A percentile compares a stretch with the other conserved stretches of the same genome.
Conservation (phyloP, 768 basidiomycete genomes). For the Gymnopilus junonius region DNA sequence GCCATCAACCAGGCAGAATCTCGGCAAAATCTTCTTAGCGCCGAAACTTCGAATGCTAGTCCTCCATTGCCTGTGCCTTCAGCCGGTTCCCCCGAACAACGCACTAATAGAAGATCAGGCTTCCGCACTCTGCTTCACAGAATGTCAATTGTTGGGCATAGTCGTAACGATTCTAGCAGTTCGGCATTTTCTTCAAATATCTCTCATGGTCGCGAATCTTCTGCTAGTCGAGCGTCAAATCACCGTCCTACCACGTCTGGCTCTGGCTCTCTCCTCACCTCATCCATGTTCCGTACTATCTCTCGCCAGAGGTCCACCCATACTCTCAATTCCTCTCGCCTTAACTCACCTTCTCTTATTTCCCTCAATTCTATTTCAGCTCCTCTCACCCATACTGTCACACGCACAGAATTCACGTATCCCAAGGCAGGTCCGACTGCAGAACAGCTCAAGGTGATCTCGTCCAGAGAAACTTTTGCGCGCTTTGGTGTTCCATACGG, state of each 20-base stretch:
- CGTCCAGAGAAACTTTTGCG: constrained; percentile 65
- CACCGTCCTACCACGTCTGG: constrained; percentile 37
- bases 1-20: constrained; percentile 35
- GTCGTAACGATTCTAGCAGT: constrained; percentile 33
- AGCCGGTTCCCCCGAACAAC: constrained; percentile 24
- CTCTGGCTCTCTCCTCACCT: constrained; percentile 39
- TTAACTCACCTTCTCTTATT: constrained; percentile 69
- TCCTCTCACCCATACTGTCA: constrained; percentile 74
- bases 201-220: constrained; percentile 24
- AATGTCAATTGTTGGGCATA: constrained; percentile 35
- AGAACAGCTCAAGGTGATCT: constrained; percentile 69
- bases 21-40: constrained; percentile 12
- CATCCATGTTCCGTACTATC: constrained; percentile 53
- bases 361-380: constrained; percentile 77
- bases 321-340: constrained; percentile 43
- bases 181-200: constrained; percentile 22
- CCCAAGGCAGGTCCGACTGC: constrained; percentile 67
- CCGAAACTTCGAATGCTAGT: background rate
- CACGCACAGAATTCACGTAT: constrained; percentile 73
- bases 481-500: constrained; percentile 82
- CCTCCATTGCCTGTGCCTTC: constrained; percentile 13
- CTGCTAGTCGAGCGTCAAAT: constrained; percentile 23
- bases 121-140: constrained; percentile 51
- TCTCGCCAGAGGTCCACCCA: constrained; percentile 51
- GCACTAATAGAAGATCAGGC: constrained; percentile 43